These are phyloP conservation scores for Colletotrichum sp. DNA, from an alignment of 2,329 filamentous ascomycete genomes.

Conservation along the genomic window DNA sequence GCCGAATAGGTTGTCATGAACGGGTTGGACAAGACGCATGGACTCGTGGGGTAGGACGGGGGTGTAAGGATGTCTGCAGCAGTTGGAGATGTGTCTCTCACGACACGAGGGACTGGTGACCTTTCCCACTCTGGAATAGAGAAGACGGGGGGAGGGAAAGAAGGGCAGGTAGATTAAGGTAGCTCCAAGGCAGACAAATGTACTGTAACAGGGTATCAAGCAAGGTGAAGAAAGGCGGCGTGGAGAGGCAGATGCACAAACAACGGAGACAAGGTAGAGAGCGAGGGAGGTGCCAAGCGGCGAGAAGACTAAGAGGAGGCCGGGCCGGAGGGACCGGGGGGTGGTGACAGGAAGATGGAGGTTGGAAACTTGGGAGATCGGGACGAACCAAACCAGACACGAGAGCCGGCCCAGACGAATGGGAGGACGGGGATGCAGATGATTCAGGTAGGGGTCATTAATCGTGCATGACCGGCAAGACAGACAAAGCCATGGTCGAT, in stretches of 20 bases:
- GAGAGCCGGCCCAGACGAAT: background rate
- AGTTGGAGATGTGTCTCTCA: constrained; percentile 5
- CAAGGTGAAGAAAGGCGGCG: background rate
- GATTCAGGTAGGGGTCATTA: background rate
- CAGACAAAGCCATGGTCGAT: background rate
- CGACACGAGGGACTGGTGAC: background rate
- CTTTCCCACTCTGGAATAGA: background rate
- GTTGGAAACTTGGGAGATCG: background rate
- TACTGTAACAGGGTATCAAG: background rate
- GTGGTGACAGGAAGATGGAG: background rate
- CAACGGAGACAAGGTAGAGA: background rate
- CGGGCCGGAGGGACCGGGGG: background rate
- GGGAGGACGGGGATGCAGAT: background rate
- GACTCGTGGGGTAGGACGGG: constrained; percentile 21
- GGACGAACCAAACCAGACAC: background rate
- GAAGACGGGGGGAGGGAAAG: background rate
- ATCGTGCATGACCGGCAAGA: background rate
- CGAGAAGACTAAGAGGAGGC: constrained; percentile 7
- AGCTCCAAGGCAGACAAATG: background rate
- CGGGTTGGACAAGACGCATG: constrained; percentile 22
- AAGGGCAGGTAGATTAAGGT: background rate
- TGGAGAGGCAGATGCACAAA: constrained; percentile 1
- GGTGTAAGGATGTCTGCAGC: constrained; percentile 17
- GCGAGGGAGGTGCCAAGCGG: background rate
- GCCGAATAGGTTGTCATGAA: constrained; percentile 22